Percentiles rank a stretch among this genome's conserved stretches.
These are phyloP conservation scores for Silene uniflora DNA, from an alignment of 148 eudicot species.

Conservation along the genomic window DNA sequence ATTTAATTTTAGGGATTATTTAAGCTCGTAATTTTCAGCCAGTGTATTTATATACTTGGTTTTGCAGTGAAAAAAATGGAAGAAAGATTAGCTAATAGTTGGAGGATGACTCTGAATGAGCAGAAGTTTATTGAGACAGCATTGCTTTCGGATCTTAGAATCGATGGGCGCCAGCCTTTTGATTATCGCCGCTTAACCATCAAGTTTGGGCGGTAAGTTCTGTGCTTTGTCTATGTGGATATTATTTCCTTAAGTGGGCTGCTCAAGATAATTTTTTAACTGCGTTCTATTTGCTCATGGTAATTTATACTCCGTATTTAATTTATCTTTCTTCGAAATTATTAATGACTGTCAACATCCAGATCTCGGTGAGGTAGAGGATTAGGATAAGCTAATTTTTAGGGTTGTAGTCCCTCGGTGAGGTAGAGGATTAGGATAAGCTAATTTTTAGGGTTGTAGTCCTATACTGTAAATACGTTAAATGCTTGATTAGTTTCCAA, in stretches of 20 bases:
- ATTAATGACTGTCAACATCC: neutral
- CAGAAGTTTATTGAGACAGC: slow-evolving; percentile 79
- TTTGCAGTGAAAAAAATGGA: slow-evolving; percentile 43
- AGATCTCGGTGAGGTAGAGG: neutral
- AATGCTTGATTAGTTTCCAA: no score
- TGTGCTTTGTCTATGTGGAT: neutral
- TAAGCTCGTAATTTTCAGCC: neutral
- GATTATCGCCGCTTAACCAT: slow-evolving; percentile 68
- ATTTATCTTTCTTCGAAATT: neutral
- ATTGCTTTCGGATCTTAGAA: slow-evolving; percentile 58
- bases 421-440: neutral
- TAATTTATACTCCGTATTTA: neutral
- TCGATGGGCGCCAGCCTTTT: slow-evolving; percentile 78
- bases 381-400: neutral
- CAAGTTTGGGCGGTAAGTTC: slow-evolving; percentile 68
- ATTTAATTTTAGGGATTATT: neutral
- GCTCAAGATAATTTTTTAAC: neutral
- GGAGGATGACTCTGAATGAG: slow-evolving; percentile 81
- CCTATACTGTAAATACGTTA: no score
- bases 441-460: no score
- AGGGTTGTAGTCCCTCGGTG: neutral
- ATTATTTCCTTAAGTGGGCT: neutral
- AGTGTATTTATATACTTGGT: neutral
- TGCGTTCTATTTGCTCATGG: neutral
- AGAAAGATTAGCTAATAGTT: slow-evolving; percentile 73